Evolutionary conservation across 805 yeast genomes (phyloP), one percentile per base, ranked within the genome.

Genomic region (Candida cerambycidarum): DNA sequence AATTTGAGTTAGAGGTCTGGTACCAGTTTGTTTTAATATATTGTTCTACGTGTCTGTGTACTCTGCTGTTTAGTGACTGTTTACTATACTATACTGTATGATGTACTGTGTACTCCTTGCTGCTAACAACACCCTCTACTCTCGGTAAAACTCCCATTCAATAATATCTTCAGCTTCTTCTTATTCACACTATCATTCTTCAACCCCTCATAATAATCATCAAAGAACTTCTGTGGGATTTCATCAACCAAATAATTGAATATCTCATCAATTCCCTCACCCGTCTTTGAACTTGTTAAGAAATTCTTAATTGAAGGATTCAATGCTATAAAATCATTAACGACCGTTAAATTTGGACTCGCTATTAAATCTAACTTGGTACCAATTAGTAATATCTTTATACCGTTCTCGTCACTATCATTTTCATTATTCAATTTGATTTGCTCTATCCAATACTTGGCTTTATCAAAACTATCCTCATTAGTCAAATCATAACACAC

Each of bases 391-490:
- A 62, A 47, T 3, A 77, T 64, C 30, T 52, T 49, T 37, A 77
- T 58, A 4, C 52, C 43, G 2, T 52, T 54, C 7, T 44, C 55
- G 19, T 49, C 38, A 23, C 48, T 52, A 25, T 34, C 38, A 34
- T 34, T 34, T 25, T 56, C 45, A 41, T 51, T 54, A 38, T 62
- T 52, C 17, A 62, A 38, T 15, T 49, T 46, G 29, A 92, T 73
- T 66, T 93, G 97, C 43, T 83, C 82, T n/a, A 88, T 80, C 99
- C 99, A 93, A 44, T 79, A 80, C 55, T 84, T 80, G 0, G 97
- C 97, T 45, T 87, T 79, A 17, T 72, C 75, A 53, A 92, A 78
- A 15, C 76, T 67, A 8, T 53, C 56, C 7, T 50, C 52, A 36
- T 54, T 83, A 1, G 85, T 80, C 39, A 90, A 61, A 58, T 93